A percentile compares a stretch with the other conserved stretches of the same genome.
These are phyloP conservation scores for Chenopodium quinoa DNA, from an alignment of 148 eudicot genomes.

Conservation along the genomic window DNA sequence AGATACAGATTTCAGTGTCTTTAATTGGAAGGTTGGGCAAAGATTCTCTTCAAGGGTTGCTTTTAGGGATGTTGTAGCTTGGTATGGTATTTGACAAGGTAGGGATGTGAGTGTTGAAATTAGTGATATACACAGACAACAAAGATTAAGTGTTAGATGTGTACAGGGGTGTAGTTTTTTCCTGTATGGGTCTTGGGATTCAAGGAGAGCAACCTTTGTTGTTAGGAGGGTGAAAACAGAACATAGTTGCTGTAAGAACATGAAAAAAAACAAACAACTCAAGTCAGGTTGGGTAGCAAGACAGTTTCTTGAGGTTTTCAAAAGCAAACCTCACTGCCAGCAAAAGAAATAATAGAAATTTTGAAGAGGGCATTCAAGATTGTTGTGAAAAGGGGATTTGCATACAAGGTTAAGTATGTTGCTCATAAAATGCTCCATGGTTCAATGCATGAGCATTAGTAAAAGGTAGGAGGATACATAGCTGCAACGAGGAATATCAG, in stretches of 20 bases:
- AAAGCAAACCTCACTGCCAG: not conserved
- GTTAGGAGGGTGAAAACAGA: not conserved
- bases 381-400: too few species aligned
- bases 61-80: not conserved
- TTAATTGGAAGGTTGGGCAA: not conserved
- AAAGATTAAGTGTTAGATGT: not conserved
- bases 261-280: not conserved
- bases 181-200: not conserved
- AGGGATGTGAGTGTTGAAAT: not conserved
- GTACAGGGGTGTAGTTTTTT: not conserved
- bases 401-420: too few species aligned
- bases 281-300: not conserved
- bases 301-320: not conserved
- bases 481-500: too few species aligned
- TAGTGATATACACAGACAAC: not conserved
- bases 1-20: not conserved
- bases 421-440: not conserved
- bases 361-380: too few species aligned
- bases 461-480: not conserved
- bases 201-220: not conserved
- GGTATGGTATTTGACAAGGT: not conserved
- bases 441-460: not conserved
- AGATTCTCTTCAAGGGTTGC: not conserved
- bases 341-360: too few species aligned
- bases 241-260: not conserved